Conservation (phyloP, 75 land plant genomes). For the Picea sitchensis region DNA sequence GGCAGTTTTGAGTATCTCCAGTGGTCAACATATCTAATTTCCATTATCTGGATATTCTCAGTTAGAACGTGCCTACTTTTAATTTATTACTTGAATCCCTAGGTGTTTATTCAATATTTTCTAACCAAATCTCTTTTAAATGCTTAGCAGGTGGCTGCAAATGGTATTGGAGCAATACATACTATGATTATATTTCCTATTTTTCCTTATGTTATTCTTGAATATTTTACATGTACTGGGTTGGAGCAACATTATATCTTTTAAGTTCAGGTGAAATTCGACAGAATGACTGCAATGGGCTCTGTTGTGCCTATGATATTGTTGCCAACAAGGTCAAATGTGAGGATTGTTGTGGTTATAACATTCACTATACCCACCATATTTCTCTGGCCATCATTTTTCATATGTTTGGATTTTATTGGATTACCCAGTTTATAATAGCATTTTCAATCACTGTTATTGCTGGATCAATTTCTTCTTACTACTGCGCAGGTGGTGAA, state of each 20-base stretch:
- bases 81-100: not conserved
- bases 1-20: not conserved
- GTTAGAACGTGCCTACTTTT: not conserved
- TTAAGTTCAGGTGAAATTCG: conserved; percentile 68
- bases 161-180: conserved; percentile 88
- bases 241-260: conserved; percentile 72
- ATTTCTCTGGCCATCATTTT: conserved; percentile 70
- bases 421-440: conserved; percentile 84
- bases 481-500: conserved; percentile 88
- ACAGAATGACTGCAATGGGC: conserved; percentile 60
- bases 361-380: conserved; percentile 61
- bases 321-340: conserved; percentile 46
- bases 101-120: not conserved
- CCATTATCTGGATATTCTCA: not conserved
- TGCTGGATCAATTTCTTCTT: conserved; percentile 88
- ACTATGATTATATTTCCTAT: conserved; percentile 81
- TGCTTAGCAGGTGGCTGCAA: conserved; percentile 74
- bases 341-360: conserved; percentile 82
- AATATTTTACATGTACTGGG: conserved; percentile 75
- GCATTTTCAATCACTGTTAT: conserved; percentile 77
- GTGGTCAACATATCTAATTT: not conserved
- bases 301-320: conserved; percentile 87
- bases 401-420: conserved; percentile 85
- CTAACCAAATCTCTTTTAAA: not conserved
- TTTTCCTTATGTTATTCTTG: conserved; percentile 60